Base-by-base conservation (phyloP, 2,329 filamentous ascomycete species). In the Fusarium sp. region DNA sequence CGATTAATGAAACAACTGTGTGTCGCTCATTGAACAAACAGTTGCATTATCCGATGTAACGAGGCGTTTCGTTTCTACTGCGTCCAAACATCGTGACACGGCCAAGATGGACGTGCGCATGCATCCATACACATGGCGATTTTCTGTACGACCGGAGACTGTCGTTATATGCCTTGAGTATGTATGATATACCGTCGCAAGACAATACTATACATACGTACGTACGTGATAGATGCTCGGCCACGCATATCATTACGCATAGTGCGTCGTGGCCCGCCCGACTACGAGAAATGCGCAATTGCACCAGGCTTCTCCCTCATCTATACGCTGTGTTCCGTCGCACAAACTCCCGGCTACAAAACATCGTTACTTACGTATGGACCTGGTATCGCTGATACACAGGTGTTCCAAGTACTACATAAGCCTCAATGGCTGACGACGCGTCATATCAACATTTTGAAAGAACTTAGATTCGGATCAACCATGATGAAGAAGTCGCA, bases 1-100 rank as follows among this genome's bases (percentile, higher is more conserved):
- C 63, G 54, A 54, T 62, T 67, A 55, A 67, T 66, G 66, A 71
- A 71, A 68, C 66, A 71, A n/a, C 11, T 58, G 43, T 68, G 42
- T 30, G 53, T 74, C 51, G 62, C 34, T 52, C 55, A 24, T 64
- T 53, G 42, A 55, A 63, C 58, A 32, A 59, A 56, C 55, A 61
- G 32, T 50, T 42, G 34, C 56, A 57, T 53, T 64, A 47, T 32
- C 52, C 24, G 63, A 53, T 54, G 63, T 49, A 50, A 54, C 50
- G 30, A 40, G 55, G 52, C 20, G 51, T 49, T 70, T 43, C 22
- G 42, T 46, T 58, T 50, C 29, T 63, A 53, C 40, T 38, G 47
- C 34, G 18, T 38, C 6, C 38, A 42, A 40, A 46, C 47, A 29
- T 11, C 25, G 59, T 59, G 18, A 30, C 44, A 71, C 55, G 43